A percentile compares a stretch with the other conserved stretches of the same genome.
Evolutionary conservation across 495 filamentous ascomycete species (phyloP).

Genomic region (Bombardia bombarda): DNA sequence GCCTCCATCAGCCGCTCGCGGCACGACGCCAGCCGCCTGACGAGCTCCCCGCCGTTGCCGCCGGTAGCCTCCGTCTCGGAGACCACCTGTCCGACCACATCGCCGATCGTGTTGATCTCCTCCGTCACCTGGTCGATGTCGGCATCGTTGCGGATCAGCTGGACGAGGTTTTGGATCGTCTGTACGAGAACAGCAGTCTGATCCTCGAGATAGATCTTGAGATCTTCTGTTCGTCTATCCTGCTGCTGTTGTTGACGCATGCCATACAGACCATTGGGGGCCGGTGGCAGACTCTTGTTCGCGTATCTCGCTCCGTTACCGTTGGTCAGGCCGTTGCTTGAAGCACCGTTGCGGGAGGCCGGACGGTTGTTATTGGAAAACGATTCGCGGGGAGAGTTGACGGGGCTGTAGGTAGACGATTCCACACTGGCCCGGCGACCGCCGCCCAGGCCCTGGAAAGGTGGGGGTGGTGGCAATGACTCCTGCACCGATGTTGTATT

Average conservation of each 20-base stretch:
- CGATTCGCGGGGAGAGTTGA: conserved; percentile 46
- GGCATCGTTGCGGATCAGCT: conserved; percentile 65
- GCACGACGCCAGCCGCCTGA: conserved; percentile 55
- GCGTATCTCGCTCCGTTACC: conserved; percentile 14
- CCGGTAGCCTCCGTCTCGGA: conserved; percentile 51
- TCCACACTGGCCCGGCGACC: conserved; percentile 35
- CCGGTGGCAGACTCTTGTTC: conserved; percentile 28
- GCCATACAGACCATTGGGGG: conserved; percentile 19
- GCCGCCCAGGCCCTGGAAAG: conserved; percentile 41
- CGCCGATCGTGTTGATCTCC: conserved; percentile 63
- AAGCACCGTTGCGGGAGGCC: conserved; percentile 21
- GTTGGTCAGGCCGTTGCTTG: conserved; percentile 13
- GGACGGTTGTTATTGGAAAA: conserved; percentile 23
- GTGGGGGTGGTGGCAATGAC: conserved; percentile 32
- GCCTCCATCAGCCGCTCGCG: conserved; percentile 57
- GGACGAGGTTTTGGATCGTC: conserved; percentile 73
- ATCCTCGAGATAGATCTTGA: conserved; percentile 75
- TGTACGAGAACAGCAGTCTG: conserved; percentile 75
- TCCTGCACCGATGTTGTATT: conserved; percentile 27
- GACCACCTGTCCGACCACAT: conserved; percentile 62
- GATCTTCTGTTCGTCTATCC: conserved; percentile 56
- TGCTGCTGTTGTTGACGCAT: conserved; percentile 22
- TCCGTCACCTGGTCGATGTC: conserved; percentile 56
- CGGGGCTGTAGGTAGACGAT: conserved; percentile 48
- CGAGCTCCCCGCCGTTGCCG: conserved; percentile 52